Conservation (phyloP, 2,329 filamentous ascomycete species). For the Furcasterigmium sp. region DNA sequence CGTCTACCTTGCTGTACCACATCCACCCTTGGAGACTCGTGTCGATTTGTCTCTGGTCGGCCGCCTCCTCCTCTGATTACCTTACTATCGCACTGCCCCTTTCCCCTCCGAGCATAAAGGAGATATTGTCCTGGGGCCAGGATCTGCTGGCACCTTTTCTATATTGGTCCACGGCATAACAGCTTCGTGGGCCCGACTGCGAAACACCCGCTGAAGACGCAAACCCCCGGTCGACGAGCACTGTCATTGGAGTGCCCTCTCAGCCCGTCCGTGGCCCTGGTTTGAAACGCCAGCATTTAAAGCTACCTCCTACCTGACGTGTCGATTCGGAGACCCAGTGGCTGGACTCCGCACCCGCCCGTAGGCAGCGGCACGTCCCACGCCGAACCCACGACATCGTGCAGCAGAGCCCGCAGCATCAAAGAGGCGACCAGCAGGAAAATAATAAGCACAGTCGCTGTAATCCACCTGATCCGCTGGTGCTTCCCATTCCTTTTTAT, state of each 20-base stretch:
- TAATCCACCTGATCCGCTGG: not conserved
- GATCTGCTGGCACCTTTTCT: not conserved
- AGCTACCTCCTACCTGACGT: too few species aligned
- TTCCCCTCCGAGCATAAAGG: conserved; percentile 1
- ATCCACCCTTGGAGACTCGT: not conserved
- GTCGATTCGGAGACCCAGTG: not conserved
- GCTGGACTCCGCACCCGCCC: not conserved
- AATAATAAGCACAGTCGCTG: not conserved
- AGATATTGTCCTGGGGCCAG: not conserved
- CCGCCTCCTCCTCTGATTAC: not conserved
- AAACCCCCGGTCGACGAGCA: not conserved
- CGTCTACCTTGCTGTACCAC: conserved; percentile 1
- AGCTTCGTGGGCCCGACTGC: not conserved
- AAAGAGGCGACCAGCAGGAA: not conserved
- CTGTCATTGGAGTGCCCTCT: not conserved
- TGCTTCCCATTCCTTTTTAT: too few species aligned
- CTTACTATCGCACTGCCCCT: not conserved
- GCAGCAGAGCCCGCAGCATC: not conserved
- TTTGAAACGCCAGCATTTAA: conserved; percentile 4
- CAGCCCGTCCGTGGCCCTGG: not conserved
- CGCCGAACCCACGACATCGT: conserved; percentile 3
- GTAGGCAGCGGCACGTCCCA: not conserved
- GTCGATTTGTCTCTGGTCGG: not conserved
- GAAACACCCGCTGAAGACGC: not conserved
- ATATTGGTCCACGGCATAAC: not conserved